These are phyloP conservation scores for Chenopodium formosanum DNA, from an alignment of 148 eudicot species.

Conservation along the genomic window DNA sequence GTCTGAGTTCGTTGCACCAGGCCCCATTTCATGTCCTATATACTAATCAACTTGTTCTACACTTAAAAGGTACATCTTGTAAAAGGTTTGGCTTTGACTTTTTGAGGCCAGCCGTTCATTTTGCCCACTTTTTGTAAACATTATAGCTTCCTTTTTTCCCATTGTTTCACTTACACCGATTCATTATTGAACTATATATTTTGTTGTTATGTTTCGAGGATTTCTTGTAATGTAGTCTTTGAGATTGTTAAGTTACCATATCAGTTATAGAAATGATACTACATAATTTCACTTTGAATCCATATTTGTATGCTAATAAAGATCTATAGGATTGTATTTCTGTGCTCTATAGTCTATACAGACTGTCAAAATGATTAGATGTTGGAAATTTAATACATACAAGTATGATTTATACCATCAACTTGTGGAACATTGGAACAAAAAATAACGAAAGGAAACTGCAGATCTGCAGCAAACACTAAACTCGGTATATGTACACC, in stretches of 20 bases:
- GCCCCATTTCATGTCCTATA: slow-evolving; percentile 13
- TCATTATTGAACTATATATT: background rate
- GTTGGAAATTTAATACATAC: background rate
- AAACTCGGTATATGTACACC: slow-evolving; percentile 25
- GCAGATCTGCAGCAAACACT: slow-evolving; percentile 11
- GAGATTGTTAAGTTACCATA: background rate
- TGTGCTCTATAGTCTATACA: background rate
- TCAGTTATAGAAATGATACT: background rate
- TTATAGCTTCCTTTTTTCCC: slow-evolving; percentile 4
- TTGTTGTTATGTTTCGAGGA: background rate
- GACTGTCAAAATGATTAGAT: background rate
- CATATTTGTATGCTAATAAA: background rate
- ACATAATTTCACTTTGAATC: background rate
- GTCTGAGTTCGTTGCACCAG: slow-evolving; percentile 3
- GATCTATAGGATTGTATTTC: background rate
- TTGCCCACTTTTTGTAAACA: slow-evolving; percentile 12
- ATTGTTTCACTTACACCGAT: background rate
- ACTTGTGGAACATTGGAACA: background rate
- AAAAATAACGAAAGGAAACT: background rate
- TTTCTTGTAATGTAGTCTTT: background rate
- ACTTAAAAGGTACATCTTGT: slow-evolving; percentile 20
- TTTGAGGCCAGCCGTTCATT: background rate
- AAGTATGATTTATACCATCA: background rate
- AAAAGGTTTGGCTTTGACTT: slow-evolving; percentile 15
- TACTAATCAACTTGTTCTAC: slow-evolving; percentile 7